Percentiles rank a stretch among this genome's conserved stretches.
These are phyloP conservation scores for Neopestalotiopsis rosae DNA, from an alignment of 2,329 filamentous ascomycete species.

Conservation along the genomic window DNA sequence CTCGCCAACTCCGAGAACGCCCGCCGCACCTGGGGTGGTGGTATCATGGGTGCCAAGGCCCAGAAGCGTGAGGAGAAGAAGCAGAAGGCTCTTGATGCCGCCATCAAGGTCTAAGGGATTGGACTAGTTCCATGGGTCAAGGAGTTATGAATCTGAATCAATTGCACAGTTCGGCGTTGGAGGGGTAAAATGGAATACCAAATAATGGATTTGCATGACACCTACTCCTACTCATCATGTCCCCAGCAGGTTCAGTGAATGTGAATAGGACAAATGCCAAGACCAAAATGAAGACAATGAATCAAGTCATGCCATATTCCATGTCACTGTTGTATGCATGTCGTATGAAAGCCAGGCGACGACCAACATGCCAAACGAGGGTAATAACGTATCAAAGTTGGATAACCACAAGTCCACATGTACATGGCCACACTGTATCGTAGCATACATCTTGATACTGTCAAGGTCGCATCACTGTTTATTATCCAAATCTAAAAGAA, in stretches of 20 bases:
- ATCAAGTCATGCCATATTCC: background rate
- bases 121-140: conserved; percentile 33
- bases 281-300: background rate
- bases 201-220: conserved; percentile 40
- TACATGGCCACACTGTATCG: no score
- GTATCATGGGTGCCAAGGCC: conserved; percentile 98
- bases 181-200: conserved; percentile 44
- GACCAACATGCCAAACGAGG: no score
- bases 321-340: background rate
- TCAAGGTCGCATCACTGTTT: no score
- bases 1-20: conserved; percentile 91
- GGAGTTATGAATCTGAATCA: conserved; percentile 34
- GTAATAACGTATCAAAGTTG: no score
- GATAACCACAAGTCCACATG: no score
- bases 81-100: conserved; percentile 89
- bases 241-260: conserved; percentile 12
- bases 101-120: conserved; percentile 89
- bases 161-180: conserved; percentile 43
- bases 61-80: conserved; percentile 79
- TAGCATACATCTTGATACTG: no score
- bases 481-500: no score
- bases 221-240: conserved; percentile 29
- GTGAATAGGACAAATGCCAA: conserved; percentile 6
- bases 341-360: background rate
- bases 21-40: conserved; percentile 97